Evolutionary conservation across 179 eudicot genomes (phyloP).

Genomic region (Patellifolia procumbens): DNA sequence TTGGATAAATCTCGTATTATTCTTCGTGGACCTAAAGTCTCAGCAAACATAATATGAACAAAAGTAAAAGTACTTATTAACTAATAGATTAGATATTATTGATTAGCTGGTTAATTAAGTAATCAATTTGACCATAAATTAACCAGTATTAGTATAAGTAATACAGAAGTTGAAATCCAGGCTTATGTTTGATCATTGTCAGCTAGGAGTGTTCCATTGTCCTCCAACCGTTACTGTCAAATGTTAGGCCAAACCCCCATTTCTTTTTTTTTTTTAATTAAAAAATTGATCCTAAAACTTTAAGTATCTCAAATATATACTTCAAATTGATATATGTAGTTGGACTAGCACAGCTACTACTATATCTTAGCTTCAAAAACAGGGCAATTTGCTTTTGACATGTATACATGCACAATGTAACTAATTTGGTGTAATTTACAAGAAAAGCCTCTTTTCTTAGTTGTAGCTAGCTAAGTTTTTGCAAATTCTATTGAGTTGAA

Average conservation of each 20-base stretch:
- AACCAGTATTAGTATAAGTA: neutral
- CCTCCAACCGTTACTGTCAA: constrained; percentile 9
- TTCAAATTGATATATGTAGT: too few species aligned
- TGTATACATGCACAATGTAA: neutral
- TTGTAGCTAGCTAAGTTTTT: neutral
- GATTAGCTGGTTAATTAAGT: constrained; percentile 1
- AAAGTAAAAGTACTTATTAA: too few species aligned
- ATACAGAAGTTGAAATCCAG: neutral
- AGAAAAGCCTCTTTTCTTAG: neutral
- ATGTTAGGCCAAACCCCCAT: constrained; percentile 2
- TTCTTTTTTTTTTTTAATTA: neutral
- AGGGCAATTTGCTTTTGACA: constrained; percentile 2
- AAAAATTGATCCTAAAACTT: neutral
- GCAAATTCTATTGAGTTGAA: neutral
- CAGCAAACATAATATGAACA: too few species aligned
- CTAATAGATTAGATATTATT: neutral
- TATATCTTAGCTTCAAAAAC: constrained; percentile 17
- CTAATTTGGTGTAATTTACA: constrained; percentile 13
- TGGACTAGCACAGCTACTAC: neutral
- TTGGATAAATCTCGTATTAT: too few species aligned
- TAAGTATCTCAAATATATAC: neutral
- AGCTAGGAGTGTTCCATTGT: neutral
- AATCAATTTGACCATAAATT: neutral
- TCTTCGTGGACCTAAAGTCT: too few species aligned
- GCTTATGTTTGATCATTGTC: neutral